Base-by-base conservation (phyloP, 1,284 basidiomycete species). In the Hymenochaete sp. region DNA sequence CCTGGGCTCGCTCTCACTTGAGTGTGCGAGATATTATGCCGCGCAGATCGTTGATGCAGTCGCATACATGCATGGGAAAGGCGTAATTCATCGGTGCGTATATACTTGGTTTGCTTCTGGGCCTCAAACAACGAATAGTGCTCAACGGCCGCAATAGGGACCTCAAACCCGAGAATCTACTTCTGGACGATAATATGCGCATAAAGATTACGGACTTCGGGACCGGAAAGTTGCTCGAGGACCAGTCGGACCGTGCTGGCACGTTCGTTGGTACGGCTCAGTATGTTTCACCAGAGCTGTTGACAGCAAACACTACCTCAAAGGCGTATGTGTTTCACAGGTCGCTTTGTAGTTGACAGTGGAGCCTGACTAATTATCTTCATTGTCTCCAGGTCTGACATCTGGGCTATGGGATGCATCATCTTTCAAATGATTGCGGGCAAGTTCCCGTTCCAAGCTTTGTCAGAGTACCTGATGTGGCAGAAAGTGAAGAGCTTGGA, bases 171-270 rank as follows among this genome's bases (percentile, higher is more conserved):
- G 91, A 96, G 63, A 96, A 96, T 62, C 75, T 98, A 33, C 70
- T 99, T 11, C 72, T 98, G 32, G 91, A 93, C 56, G 75, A 78
- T 40, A 73, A 82, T 16, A 87, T 82, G 66, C 79, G 91, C 42
- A 79, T 97, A 62, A 97, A 95, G 64, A 79, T 99, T 16, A 91
- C 93, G 22, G 96, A 99, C 64, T 98, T 98, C 65, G 96, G 96
- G 8, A 96, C 92, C 14, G 93, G 91, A 26, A 95, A 95, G 66
- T 73, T 95, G 53, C 67, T 93, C 39, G 77, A 79, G 53, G 62
- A 75, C 11, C 69, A 68, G 46, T 64, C 74, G 74, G 51, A 57
- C 71, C 61, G 71, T 19, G 72, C 82, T 9, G 81, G 78, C 52
- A 92, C 90, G 0, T 98, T 96, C 64, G 96, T 98, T 18, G 95